Percentiles rank a stretch among this genome's conserved stretches.
Evolutionary conservation across 1,139 yeast genomes (phyloP).

Genomic region (Yamadazyma siamensis): DNA sequence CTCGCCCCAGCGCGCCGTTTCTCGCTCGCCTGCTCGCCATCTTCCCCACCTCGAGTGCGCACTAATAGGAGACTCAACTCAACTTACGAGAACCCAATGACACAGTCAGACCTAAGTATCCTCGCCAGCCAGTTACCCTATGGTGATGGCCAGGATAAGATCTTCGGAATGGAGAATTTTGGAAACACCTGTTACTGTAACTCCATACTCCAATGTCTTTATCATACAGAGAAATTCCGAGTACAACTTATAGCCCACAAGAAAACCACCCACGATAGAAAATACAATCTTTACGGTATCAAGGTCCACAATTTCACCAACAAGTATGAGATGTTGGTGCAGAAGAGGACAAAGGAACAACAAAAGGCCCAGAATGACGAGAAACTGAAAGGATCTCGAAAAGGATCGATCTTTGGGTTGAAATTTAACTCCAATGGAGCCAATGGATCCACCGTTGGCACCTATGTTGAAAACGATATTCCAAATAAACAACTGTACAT

Average conservation of each 20-base stretch:
- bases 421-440: conserved; percentile 26
- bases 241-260: conserved; percentile 43
- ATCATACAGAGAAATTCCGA: conserved; percentile 69
- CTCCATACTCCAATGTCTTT: conserved; percentile 85
- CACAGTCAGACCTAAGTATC: conserved; percentile 5
- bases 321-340: conserved; percentile 41
- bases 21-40: not conserved
- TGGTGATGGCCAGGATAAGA: conserved; percentile 68
- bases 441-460: conserved; percentile 1
- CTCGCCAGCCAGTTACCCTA: conserved; percentile 25
- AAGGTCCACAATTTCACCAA: conserved; percentile 45
- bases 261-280: conserved; percentile 33
- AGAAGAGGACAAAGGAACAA: conserved; percentile 37
- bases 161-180: conserved; percentile 93
- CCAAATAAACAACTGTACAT: conserved; percentile 21
- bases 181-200: conserved; percentile 96
- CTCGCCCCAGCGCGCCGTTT: too few species aligned
- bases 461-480: conserved; percentile 12
- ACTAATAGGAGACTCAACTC: conserved; percentile 1
- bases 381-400: conserved; percentile 28
- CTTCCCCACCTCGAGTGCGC: not conserved
- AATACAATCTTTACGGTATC: conserved; percentile 38
- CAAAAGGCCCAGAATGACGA: conserved; percentile 21
- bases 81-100: conserved; percentile 4
- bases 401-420: conserved; percentile 41